Percentiles rank a stretch among this genome's conserved stretches.
These are phyloP conservation scores for Barbarea vulgaris DNA, from an alignment of 345 rosid species.

Conservation along the genomic window DNA sequence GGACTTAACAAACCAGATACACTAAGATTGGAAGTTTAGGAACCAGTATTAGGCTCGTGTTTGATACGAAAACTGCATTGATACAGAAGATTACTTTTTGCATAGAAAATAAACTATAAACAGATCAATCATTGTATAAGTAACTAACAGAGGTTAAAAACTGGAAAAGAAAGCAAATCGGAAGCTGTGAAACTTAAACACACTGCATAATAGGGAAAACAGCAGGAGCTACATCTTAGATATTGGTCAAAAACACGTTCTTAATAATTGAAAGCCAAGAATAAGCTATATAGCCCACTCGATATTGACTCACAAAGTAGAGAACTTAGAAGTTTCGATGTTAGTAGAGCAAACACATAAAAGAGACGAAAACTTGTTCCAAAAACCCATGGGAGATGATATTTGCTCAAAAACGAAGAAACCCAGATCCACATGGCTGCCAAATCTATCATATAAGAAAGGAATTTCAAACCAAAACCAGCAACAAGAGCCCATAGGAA, in stretches of 20 bases:
- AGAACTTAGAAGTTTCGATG: background rate
- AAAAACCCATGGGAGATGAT: too few relatives aligned
- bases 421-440: background rate
- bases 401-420: background rate
- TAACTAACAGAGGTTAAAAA: background rate
- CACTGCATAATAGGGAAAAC: background rate
- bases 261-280: background rate
- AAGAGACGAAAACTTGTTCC: slow-evolving; percentile 1
- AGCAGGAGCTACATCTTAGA: background rate
- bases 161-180: background rate
- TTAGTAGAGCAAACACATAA: background rate
- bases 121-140: background rate
- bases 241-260: background rate
- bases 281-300: background rate
- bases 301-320: background rate
- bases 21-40: background rate
- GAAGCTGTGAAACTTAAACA: background rate
- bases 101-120: background rate
- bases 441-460: background rate
- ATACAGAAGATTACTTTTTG: slow-evolving; percentile 2
- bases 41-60: slow-evolving; percentile 1
- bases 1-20: slow-evolving; percentile 11
- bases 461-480: background rate
- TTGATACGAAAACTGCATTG: slow-evolving; percentile 22
- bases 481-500: background rate